phyloP scores from a whole-genome alignment of 331 rosid species.

The Telfairia occidentalis region DNA sequence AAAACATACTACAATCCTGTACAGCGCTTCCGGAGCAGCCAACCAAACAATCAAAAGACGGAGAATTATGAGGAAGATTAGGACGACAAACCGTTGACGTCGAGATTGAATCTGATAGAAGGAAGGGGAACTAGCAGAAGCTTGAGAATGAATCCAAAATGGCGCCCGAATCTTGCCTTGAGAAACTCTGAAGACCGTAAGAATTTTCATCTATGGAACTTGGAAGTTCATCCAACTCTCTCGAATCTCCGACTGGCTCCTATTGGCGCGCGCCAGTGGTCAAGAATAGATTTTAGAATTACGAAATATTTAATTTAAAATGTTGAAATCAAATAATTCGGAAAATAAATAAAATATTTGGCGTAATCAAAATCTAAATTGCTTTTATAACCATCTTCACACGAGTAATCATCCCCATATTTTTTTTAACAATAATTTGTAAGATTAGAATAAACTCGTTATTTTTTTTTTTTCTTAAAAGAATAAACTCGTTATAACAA shows the following conservation, averaged over 20 bases:
- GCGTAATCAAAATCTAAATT: too few relatives aligned
- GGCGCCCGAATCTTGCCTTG: slow-evolving; percentile 10
- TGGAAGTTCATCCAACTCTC: too few relatives aligned
- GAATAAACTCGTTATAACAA: too few relatives aligned
- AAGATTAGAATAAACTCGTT: too few relatives aligned
- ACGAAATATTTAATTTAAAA: too few relatives aligned
- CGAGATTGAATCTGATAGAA: slow-evolving; percentile 15
- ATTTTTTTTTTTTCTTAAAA: too few relatives aligned
- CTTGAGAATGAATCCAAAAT: slow-evolving; percentile 10
- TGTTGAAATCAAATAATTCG: too few relatives aligned
- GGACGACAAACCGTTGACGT: slow-evolving; percentile 16
- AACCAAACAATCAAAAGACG: not conserved
- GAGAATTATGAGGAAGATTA: not conserved
- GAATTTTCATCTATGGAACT: slow-evolving; percentile 20
- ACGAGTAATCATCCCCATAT: too few relatives aligned
- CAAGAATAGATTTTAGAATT: too few relatives aligned
- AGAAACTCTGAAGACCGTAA: slow-evolving; percentile 7
- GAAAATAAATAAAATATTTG: too few relatives aligned
- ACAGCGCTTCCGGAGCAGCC: not conserved
- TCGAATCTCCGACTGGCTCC: not conserved
- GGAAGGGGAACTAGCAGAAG: not conserved
- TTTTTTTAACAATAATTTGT: too few relatives aligned
- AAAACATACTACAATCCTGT: not conserved
- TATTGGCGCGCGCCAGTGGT: not conserved
- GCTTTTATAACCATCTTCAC: too few relatives aligned